Percentiles rank a stretch among this genome's conserved stretches.
Evolutionary conservation across 2,329 filamentous ascomycete species (phyloP).

Genomic region (Nakataea oryzae): DNA sequence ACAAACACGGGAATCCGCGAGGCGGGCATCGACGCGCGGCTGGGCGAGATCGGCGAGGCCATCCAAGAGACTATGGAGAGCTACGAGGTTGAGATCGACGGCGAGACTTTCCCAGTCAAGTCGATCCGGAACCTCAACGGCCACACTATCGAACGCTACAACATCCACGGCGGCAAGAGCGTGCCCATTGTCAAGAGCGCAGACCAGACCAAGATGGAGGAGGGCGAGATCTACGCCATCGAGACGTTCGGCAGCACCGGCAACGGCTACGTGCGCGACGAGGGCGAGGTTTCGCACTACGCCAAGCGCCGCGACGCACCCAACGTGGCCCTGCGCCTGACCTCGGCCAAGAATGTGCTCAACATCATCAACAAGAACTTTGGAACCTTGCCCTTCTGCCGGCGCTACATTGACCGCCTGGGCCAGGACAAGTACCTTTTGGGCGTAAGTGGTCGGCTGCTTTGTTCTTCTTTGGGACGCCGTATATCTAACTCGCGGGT

Average conservation of each 20-base stretch:
- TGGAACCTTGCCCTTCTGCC: conserved; percentile 81
- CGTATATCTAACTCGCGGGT: not conserved
- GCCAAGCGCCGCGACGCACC: conserved; percentile 63
- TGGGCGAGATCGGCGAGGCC: conserved; percentile 71
- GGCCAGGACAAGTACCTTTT: conserved; percentile 91
- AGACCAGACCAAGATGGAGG: conserved; percentile 94
- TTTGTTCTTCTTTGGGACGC: not conserved
- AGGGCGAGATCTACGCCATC: conserved; percentile 89
- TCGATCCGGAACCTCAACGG: conserved; percentile 80
- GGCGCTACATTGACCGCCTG: conserved; percentile 83
- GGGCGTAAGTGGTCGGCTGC: conserved; percentile 46
- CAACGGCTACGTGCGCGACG: conserved; percentile 76
- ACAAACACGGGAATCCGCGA: conserved; percentile 83
- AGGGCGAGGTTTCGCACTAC: conserved; percentile 87
- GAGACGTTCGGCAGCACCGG: conserved; percentile 94
- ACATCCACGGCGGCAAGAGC: conserved; percentile 86
- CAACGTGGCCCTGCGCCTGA: conserved; percentile 65
- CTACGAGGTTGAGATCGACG: conserved; percentile 78
- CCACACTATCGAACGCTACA: conserved; percentile 81
- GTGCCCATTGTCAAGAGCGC: conserved; percentile 86
- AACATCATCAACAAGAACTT: conserved; percentile 95
- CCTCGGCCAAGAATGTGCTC: conserved; percentile 75
- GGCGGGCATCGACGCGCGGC: conserved; percentile 83
- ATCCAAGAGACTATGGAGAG: conserved; percentile 93
- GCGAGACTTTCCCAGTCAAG: conserved; percentile 70